Base-by-base conservation (phyloP, 176 grass and related monocot genomes). In the Tillandsia leiboldiana region DNA sequence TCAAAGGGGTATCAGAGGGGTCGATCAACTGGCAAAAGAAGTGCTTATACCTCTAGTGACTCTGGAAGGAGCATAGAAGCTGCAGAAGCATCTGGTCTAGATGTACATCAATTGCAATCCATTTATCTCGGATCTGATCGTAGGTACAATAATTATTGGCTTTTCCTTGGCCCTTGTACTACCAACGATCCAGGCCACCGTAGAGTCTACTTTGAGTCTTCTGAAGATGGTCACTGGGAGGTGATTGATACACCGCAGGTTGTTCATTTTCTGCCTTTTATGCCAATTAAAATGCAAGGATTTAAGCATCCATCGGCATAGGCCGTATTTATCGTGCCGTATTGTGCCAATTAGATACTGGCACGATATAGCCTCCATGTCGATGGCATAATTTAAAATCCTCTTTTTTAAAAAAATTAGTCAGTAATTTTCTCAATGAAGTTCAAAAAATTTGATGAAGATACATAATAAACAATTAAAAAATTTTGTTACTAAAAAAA, bases 141-240 rank as follows among this genome's bases (percentile, higher is more conserved):
- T 52, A 82, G 94, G 75, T 99, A 93, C 82, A 93, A 99, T 71
- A 88, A 84, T 70, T 99, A 93, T 63, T 99, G 89, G 89, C 94
- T 93, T 50, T 99, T 99, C 57, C 83, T 99, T 81, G 89, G 94
- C 64, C 90, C 82, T 52, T 99, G 90, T 75, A 78, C 64, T 49
- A 71, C 72, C 76, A 79, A 83, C 82, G 94, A 99, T 84, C 94
- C 90, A 68, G 87, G 94, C 27, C 94, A 99, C 72, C 82, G 78
- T 12, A 93, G 87, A 77, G 90, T 99, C 28, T 99, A 87, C 75
- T 93, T 90, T 12, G 94, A 93, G 73, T 99, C 94, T 73, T 93
- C 94, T 56, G 87, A 99, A 64, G 90, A 99, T 86, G 90, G 94
- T 47, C 87, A 84, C 59, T 93, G 87, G 90, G 87, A 99, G 75